phyloP scores from a whole-genome alignment of 306 rosid species.

The Cicer arietinum region DNA sequence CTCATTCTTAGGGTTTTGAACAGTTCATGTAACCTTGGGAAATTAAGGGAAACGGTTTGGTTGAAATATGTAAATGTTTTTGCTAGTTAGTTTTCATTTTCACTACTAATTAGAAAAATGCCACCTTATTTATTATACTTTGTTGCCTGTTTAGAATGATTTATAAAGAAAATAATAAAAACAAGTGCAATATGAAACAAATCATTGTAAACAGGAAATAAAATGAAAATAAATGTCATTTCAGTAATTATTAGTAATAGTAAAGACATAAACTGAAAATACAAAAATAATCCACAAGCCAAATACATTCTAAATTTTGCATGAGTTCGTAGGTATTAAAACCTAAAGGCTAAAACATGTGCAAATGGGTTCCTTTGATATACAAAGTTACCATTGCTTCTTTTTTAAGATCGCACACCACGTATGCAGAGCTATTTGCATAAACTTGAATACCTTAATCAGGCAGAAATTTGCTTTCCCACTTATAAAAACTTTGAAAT shows the following conservation, averaged over 20 bases:
- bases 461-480: constrained; percentile 12
- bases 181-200: not conserved
- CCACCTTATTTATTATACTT: not conserved
- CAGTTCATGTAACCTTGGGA: constrained; percentile 15
- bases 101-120: not conserved
- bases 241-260: constrained; percentile 1
- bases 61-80: not conserved
- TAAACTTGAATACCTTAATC: constrained; percentile 22
- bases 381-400: not conserved
- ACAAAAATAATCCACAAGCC: not conserved
- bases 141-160: not conserved
- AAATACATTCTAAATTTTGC: not conserved
- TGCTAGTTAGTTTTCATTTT: not conserved
- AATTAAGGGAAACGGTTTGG: constrained; percentile 12
- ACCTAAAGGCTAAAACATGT: not conserved
- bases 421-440: constrained; percentile 10
- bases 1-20: not conserved
- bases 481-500: constrained; percentile 5
- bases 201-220: not conserved
- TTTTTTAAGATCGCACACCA: not conserved
- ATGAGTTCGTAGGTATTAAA: not conserved
- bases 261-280: not conserved
- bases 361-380: not conserved
- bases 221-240: not conserved
- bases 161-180: not conserved